Base-by-base conservation (phyloP, 305 asterid species). In the Ilex paraguariensis region DNA sequence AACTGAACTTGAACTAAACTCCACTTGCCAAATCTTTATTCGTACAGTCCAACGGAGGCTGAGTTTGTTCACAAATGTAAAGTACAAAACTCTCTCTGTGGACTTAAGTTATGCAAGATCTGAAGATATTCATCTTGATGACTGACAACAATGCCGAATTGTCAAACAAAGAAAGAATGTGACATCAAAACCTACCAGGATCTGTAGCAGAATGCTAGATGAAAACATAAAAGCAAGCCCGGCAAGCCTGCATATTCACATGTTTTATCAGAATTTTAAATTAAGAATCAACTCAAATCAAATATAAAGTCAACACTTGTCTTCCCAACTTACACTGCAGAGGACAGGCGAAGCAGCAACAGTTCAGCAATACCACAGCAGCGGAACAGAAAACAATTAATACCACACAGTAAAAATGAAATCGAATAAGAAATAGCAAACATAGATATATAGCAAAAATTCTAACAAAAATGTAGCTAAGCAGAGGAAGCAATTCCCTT, bases 171-270 rank as follows among this genome's bases (percentile, higher is more conserved):
- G 28, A 21, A 21, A 1, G 3, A 14, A 1, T 52, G n/a, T 3
- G 15, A 49, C 16, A 5, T 4, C 53, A 48, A 68, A 60, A 79
- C 90, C 44, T 79, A 93, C 99, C 95, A 93, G 69, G 70, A 93
- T 84, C 69, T 90, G 99, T 70, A 93, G 88, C 80, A 93, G 73
- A 70, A 93, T 82, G 82, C 97, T 90, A 44, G 97, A 48, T 30
- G 97, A 93, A 82, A 93, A 90, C 99, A 90, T 90, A 79, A 90
- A 93, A 42, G 99, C 99, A 66, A 93, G 95, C 68, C 99, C 99
- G 58, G 94, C 96, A 75, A 93, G 99, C 79, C 97, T 93, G 95
- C 31, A 62, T 50, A 67, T 55, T 44, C 57, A 64, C 74, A 55
- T 57, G 52, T 58, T 42, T 64, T 70, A 59, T 73, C 60, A 66